Evolutionary conservation across 129 eudicot species (phyloP).

Genomic region (Escallonia herrerae): DNA sequence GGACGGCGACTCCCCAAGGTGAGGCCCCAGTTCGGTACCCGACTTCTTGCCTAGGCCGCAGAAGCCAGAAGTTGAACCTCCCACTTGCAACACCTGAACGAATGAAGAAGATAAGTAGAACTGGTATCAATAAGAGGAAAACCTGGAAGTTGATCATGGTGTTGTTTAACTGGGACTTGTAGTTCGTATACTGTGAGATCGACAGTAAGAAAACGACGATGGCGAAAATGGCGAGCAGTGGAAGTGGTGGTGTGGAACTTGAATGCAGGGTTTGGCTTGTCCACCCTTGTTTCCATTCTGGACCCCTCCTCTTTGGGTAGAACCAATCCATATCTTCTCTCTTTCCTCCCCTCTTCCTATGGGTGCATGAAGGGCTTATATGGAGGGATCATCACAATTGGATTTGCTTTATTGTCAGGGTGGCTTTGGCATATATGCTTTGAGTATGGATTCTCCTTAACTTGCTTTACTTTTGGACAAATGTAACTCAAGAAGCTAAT

Average conservation of each 20-base stretch:
- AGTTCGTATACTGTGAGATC: slow-evolving; percentile 41
- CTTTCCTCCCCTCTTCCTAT: not conserved
- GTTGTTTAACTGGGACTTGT: slow-evolving; percentile 37
- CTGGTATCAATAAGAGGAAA: slow-evolving; percentile 40
- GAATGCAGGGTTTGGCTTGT: slow-evolving; percentile 26
- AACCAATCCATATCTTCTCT: slow-evolving; percentile 36
- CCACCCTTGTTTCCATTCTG: slow-evolving; percentile 56
- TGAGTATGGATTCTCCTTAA: slow-evolving; percentile 44
- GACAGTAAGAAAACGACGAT: slow-evolving; percentile 57
- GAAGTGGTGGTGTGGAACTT: slow-evolving; percentile 56
- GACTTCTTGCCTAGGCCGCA: slow-evolving; percentile 7
- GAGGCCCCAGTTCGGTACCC: slow-evolving; percentile 15
- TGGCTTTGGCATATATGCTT: slow-evolving; percentile 47
- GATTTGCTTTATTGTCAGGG: slow-evolving; percentile 23
- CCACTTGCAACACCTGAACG: slow-evolving; percentile 31
- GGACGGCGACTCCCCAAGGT: slow-evolving; percentile 39
- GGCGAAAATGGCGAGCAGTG: slow-evolving; percentile 40
- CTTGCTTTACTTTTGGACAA: slow-evolving; percentile 25
- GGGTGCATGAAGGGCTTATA: slow-evolving; percentile 9
- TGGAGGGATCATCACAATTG: not conserved
- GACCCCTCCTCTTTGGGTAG: slow-evolving; percentile 27
- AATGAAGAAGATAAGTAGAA: slow-evolving; percentile 35
- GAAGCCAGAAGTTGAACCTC: slow-evolving; percentile 21
- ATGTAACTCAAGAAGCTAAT: slow-evolving; percentile 37
- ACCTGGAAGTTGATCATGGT: slow-evolving; percentile 31